Evolutionary conservation across 1,284 basidiomycete species (phyloP).

Genomic region (Trametes versicolor): DNA sequence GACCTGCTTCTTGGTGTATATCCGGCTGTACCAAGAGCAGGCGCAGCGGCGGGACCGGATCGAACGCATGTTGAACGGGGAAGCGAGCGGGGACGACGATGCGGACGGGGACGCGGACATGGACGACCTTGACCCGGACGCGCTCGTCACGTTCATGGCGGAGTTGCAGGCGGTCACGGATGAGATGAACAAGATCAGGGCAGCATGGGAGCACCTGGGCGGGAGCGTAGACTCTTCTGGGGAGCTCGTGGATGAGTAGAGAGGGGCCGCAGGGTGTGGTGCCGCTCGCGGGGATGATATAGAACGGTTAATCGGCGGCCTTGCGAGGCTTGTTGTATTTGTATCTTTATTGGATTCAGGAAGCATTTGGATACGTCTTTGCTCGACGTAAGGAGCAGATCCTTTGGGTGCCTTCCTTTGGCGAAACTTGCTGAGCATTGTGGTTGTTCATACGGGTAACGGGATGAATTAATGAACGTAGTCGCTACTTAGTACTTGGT

Average conservation of each 20-base stretch:
- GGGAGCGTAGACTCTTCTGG: constrained; percentile 21
- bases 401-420: no score
- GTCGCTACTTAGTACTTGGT: no score
- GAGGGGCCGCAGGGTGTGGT: constrained; percentile 10
- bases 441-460: no score
- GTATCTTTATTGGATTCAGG: neutral
- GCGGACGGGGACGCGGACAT: constrained; percentile 55
- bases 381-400: no score
- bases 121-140: constrained; percentile 64
- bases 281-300: neutral
- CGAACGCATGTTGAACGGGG: constrained; percentile 50
- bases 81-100: constrained; percentile 39
- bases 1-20: constrained; percentile 58
- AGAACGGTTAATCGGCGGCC: constrained; percentile 1
- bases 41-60: constrained; percentile 59
- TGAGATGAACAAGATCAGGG: constrained; percentile 35
- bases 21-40: constrained; percentile 56
- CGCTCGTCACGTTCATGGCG: constrained; percentile 53
- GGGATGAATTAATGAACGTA: no score
- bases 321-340: constrained; percentile 8
- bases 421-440: no score
- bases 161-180: constrained; percentile 31
- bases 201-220: constrained; percentile 25
- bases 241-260: constrained; percentile 17
- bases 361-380: neutral